A percentile compares a stretch with the other conserved stretches of the same genome.
These are phyloP conservation scores for Anethum foeniculum DNA, from an alignment of 140 eudicot genomes.

Conservation along the genomic window DNA sequence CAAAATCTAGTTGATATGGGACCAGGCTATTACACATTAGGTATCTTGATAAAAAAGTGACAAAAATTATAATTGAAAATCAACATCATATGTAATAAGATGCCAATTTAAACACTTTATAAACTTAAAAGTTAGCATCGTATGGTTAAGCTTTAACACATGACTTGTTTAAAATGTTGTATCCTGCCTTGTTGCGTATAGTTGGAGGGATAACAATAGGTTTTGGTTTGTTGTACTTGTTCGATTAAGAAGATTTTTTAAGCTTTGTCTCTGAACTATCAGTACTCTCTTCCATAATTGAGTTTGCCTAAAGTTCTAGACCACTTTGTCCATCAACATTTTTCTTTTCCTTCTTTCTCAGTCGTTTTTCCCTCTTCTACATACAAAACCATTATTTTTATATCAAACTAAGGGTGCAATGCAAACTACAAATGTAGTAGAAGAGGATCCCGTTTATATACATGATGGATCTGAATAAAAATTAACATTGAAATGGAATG, in stretches of 20 bases:
- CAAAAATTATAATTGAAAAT: too few relatives aligned
- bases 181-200: too few relatives aligned
- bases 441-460: background rate
- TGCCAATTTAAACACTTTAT: too few relatives aligned
- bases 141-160: too few relatives aligned
- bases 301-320: constrained; percentile 8
- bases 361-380: constrained; percentile 70
- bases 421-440: background rate
- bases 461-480: background rate
- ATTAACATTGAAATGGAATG: background rate
- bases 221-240: too few relatives aligned
- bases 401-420: background rate
- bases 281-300: constrained; percentile 27
- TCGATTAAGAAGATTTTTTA: background rate
- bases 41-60: too few relatives aligned
- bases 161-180: too few relatives aligned
- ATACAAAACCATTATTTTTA: background rate
- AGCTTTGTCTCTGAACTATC: constrained; percentile 13
- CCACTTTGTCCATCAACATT: constrained; percentile 29
- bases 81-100: too few relatives aligned
- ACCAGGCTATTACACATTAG: too few relatives aligned
- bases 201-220: too few relatives aligned
- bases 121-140: too few relatives aligned
- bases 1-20: too few relatives aligned
- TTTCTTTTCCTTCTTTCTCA: constrained; percentile 71